Evolutionary conservation across 2,329 filamentous ascomycete species (phyloP).

Genomic region (Trichoderma sp.): DNA sequence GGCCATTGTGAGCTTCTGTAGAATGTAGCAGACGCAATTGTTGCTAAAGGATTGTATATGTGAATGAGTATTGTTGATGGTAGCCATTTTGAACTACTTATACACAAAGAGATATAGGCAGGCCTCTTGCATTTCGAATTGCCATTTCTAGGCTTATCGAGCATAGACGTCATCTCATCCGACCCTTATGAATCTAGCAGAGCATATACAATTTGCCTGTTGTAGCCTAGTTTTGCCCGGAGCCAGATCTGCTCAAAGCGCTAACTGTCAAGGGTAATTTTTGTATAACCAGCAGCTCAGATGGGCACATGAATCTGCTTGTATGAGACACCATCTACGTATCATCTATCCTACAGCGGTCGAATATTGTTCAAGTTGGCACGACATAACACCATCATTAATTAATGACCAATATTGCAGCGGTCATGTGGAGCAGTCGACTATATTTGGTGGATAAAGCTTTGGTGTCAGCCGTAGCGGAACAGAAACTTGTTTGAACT

Average conservation of each 20-base stretch:
- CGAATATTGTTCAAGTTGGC: no score
- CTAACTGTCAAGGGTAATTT: background rate
- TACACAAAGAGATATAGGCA: background rate
- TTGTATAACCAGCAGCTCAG: background rate
- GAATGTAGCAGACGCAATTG: background rate
- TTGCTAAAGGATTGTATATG: background rate
- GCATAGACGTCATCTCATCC: background rate
- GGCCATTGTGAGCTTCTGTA: background rate
- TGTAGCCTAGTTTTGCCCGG: background rate
- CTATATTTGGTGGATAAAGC: no score
- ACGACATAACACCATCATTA: no score
- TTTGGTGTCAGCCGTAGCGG: no score
- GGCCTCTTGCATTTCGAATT: background rate
- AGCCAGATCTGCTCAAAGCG: background rate
- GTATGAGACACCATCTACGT: background rate
- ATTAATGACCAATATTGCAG: no score
- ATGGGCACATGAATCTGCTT: background rate
- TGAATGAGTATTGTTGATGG: background rate
- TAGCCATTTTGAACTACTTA: background rate
- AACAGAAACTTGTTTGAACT: background rate
- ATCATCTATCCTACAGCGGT: background rate
- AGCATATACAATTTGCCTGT: background rate
- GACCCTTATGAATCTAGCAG: background rate
- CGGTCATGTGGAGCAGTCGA: no score
- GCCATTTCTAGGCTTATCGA: background rate